Base-by-base conservation (phyloP, 75 land plant species). In the Pseudotsuga menziesii region DNA sequence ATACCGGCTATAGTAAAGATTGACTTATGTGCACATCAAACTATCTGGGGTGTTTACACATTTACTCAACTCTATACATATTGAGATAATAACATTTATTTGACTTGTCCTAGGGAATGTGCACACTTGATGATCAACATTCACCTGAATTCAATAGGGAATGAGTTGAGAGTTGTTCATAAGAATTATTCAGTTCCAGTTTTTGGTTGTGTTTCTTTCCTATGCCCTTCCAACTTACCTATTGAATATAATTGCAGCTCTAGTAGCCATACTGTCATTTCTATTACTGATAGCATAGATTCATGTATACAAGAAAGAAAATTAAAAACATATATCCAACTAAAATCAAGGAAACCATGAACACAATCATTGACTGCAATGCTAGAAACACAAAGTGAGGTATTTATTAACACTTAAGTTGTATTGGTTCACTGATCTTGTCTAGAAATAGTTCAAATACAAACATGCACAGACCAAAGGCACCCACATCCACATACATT, bases 301-400 rank as follows among this genome's bases (percentile, higher is more conserved):
- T 69, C 22, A 41, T 19, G 9, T 69, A n/a, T 23, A 32, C 35
- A 41, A 69, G 17, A 69, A 14, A 22, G 39, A 0, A n/a, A 19
- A 19, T 69, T 39, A 19, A 69, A 39, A 39, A 36, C 72, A 19
- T 22, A 52, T 36, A 39, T 2, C 63, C 63, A 61, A 61, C 63
- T 26, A 3, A 61, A 61, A 25, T 8, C 72, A 69, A 22, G 44
- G 48, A 69, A 69, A 69, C 39, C 44, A 2, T 5, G 52, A 32
- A n/a, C 11, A 39, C 44, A 39, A 69, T 36, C 72, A 6, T 9
- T 85, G 11, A 85, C 86, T 55, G 80, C 86, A 17, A 63, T 63
- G 5, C 71, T 85, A 41, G 84, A 91, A 27, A 94, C 89, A 6
- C 72, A 89, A 70, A 93, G 96, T 85, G 89, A 92, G 85, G 94